Percentiles rank a stretch among this genome's conserved stretches.
phyloP scores from a whole-genome alignment of 768 basidiomycete genomes.

The Boletus reticuloceps region DNA sequence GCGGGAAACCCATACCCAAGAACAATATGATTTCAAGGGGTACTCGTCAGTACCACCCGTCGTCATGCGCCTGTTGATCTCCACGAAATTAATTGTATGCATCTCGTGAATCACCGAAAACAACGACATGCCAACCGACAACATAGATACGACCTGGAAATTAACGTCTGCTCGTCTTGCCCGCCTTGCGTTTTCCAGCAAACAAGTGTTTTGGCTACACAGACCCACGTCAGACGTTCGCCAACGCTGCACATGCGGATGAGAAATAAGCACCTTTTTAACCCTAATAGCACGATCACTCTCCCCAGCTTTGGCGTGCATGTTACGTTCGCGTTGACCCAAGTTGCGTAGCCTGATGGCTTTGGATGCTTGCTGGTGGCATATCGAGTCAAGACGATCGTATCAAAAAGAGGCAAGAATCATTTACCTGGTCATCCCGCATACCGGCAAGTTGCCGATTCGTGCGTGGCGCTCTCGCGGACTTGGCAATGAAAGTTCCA shows the following conservation, averaged over 20 bases:
- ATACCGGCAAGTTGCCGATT: slow-evolving; percentile 79
- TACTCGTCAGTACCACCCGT: too few species aligned
- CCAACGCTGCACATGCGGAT: background rate
- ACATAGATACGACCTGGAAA: background rate
- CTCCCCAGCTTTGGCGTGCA: slow-evolving; percentile 89
- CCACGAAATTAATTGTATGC: too few species aligned
- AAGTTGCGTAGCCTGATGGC: slow-evolving; percentile 83
- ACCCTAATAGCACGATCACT: slow-evolving; percentile 75
- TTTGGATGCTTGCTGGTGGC: slow-evolving; percentile 69
- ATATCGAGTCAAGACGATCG: background rate
- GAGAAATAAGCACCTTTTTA: slow-evolving; percentile 67
- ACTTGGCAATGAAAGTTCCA: slow-evolving; percentile 50
- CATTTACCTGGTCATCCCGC: slow-evolving; percentile 62
- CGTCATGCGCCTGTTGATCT: too few species aligned
- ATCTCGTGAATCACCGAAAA: background rate
- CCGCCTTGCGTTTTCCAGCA: slow-evolving; percentile 79
- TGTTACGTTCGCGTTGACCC: slow-evolving; percentile 83
- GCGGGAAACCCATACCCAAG: too few species aligned
- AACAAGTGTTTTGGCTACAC: slow-evolving; percentile 82
- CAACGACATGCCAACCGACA: slow-evolving; percentile 3
- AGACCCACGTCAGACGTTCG: slow-evolving; percentile 3
- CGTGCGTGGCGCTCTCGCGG: slow-evolving; percentile 57
- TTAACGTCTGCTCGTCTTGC: slow-evolving; percentile 79
- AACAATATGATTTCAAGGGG: too few species aligned
- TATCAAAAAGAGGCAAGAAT: background rate